A percentile compares a stretch with the other conserved stretches of the same genome.
Evolutionary conservation across 2,329 filamentous ascomycete species (phyloP).

Genomic region (Alternaria sp.): DNA sequence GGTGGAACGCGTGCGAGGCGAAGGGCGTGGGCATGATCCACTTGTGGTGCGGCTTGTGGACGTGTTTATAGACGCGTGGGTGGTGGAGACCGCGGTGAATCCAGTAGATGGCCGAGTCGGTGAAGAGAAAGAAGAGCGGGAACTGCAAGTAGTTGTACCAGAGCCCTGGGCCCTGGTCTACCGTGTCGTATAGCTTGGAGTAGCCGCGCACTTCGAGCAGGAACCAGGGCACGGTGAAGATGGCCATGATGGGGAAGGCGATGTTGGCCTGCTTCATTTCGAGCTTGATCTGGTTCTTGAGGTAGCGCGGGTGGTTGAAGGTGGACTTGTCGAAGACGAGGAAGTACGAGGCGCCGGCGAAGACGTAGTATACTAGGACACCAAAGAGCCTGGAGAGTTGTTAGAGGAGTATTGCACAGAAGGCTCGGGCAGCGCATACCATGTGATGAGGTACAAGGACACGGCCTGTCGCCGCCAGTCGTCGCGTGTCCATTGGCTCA

Average conservation of each 20-base stretch:
- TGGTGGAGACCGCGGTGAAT: conserved; percentile 88
- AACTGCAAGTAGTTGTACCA: conserved; percentile 86
- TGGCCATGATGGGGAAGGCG: conserved; percentile 80
- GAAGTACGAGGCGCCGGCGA: conserved; percentile 81
- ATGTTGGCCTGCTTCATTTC: conserved; percentile 82
- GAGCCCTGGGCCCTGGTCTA: conserved; percentile 73
- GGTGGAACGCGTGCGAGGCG: conserved; percentile 93
- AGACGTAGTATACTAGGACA: conserved; percentile 80
- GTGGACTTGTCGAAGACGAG: conserved; percentile 93
- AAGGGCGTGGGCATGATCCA: conserved; percentile 99
- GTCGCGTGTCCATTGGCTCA: conserved; percentile 78
- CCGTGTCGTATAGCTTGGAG: conserved; percentile 85
- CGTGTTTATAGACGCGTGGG: conserved; percentile 78
- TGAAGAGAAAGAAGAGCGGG: conserved; percentile 85
- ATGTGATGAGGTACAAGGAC: conserved; percentile 83
- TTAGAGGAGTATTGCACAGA: conserved; percentile 10
- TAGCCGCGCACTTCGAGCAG: conserved; percentile 82
- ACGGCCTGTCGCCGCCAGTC: conserved; percentile 76
- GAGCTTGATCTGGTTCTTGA: conserved; percentile 87
- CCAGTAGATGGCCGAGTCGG: conserved; percentile 89
- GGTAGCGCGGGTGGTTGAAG: conserved; percentile 88
- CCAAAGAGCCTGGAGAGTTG: conserved; percentile 78
- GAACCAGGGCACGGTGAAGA: conserved; percentile 83
- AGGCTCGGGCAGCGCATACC: conserved; percentile 59
- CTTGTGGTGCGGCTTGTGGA: conserved; percentile 98